Evolutionary conservation across 139 green algal genomes (phyloP).

Genomic region (Tetradesmus lagerheimii): DNA sequence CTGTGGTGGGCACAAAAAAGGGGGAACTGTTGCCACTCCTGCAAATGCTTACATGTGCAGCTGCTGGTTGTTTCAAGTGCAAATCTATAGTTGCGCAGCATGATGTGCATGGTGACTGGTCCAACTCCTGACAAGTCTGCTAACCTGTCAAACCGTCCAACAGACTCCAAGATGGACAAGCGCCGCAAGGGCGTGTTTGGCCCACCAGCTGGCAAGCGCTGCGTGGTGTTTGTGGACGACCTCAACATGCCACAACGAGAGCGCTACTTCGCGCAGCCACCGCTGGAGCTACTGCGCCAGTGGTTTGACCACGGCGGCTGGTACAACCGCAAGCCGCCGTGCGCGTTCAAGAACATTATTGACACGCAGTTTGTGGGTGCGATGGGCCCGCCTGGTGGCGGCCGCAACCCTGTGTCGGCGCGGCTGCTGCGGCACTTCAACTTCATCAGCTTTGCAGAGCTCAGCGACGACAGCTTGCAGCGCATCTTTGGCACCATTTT

Average conservation of each 20-base stretch:
- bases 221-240: constrained; percentile 93
- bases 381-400: constrained; percentile 88
- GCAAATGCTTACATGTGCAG: too few species aligned
- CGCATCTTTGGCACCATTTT: constrained; percentile 92
- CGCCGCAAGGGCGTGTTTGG: constrained; percentile 86
- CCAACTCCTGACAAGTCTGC: too few species aligned
- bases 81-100: not conserved
- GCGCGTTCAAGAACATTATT: constrained; percentile 81
- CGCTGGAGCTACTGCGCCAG: constrained; percentile 88
- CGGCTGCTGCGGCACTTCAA: constrained; percentile 87
- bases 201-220: constrained; percentile 82
- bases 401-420: constrained; percentile 82
- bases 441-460: constrained; percentile 90
- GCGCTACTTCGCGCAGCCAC: constrained; percentile 89
- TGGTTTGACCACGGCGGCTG: constrained; percentile 89
- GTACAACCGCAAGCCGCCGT: constrained; percentile 86
- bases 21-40: too few species aligned
- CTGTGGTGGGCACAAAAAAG: too few species aligned
- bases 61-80: too few species aligned
- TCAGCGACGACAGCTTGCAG: constrained; percentile 83
- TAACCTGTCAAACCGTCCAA: not conserved
- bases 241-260: constrained; percentile 91
- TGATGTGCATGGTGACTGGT: not conserved
- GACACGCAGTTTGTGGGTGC: constrained; percentile 87
- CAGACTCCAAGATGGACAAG: constrained; percentile 84